phyloP scores from a whole-genome alignment of 208 protist genomes.

The Polymyxa betae region DNA sequence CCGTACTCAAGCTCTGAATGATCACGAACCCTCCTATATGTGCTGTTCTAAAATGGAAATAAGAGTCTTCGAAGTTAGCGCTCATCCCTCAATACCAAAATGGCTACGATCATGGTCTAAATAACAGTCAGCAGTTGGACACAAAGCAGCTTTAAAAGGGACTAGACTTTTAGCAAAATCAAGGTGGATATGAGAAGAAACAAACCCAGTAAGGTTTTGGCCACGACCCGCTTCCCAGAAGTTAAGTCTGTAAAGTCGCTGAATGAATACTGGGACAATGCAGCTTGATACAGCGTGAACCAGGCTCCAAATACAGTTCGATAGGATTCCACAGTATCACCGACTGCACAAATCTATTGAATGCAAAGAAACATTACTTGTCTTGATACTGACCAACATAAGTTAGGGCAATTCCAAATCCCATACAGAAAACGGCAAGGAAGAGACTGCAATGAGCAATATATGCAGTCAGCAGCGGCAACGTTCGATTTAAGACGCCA shows the following conservation, averaged over 20 bases:
- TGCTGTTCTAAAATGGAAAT: neutral
- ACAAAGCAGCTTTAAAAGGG: neutral
- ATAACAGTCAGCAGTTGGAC: neutral
- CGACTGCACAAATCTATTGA: neutral
- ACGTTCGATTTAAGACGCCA: neutral
- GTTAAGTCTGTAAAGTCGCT: neutral
- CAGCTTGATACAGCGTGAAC: constrained; percentile 3
- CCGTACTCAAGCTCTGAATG: neutral
- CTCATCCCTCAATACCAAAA: neutral
- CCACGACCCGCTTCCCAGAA: neutral
- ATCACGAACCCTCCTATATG: neutral
- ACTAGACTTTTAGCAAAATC: neutral
- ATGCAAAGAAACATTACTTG: neutral
- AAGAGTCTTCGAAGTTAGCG: neutral
- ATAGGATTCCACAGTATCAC: neutral
- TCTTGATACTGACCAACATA: neutral
- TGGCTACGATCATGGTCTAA: neutral
- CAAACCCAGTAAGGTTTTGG: neutral
- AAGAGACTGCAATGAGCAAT: neutral
- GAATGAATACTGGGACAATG: neutral
- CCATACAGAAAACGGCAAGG: neutral
- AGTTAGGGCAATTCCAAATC: neutral
- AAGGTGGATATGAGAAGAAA: neutral
- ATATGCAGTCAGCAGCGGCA: neutral
- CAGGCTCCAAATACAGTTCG: neutral